phyloP scores from a whole-genome alignment of 306 rosid genomes.

The Medicago arabica region DNA sequence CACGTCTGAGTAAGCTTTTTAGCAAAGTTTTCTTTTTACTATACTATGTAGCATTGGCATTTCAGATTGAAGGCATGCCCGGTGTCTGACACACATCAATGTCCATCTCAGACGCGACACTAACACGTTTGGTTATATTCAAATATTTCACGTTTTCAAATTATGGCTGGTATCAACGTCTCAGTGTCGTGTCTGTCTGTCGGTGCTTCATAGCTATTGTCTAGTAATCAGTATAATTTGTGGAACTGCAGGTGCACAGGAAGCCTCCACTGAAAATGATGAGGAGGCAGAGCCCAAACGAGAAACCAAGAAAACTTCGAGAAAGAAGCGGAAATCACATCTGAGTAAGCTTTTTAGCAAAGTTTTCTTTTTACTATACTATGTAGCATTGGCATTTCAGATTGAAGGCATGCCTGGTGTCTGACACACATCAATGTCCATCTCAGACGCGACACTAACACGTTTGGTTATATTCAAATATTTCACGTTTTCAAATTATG shows the following conservation, averaged over 20 bases:
- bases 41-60: not conserved
- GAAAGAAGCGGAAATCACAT: constrained; percentile 76
- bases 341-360: constrained; percentile 54
- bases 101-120: not conserved
- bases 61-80: not conserved
- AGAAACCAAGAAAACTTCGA: constrained; percentile 45
- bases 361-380: not conserved
- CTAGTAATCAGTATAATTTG: constrained; percentile 3
- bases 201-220: not conserved
- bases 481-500: not conserved
- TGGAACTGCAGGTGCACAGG: constrained; percentile 61
- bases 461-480: not conserved
- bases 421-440: not conserved
- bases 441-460: not conserved
- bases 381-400: not conserved
- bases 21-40: not conserved
- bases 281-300: constrained; percentile 76
- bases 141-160: not conserved
- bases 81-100: not conserved
- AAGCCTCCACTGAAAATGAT: constrained; percentile 60
- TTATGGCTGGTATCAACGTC: not conserved
- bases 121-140: not conserved
- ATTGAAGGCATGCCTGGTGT: not conserved
- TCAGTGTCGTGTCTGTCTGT: not conserved
- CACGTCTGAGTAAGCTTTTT: constrained; percentile 60